These are phyloP conservation scores for Crepidotus variabilis DNA, from an alignment of 768 basidiomycete genomes.

Conservation along the genomic window DNA sequence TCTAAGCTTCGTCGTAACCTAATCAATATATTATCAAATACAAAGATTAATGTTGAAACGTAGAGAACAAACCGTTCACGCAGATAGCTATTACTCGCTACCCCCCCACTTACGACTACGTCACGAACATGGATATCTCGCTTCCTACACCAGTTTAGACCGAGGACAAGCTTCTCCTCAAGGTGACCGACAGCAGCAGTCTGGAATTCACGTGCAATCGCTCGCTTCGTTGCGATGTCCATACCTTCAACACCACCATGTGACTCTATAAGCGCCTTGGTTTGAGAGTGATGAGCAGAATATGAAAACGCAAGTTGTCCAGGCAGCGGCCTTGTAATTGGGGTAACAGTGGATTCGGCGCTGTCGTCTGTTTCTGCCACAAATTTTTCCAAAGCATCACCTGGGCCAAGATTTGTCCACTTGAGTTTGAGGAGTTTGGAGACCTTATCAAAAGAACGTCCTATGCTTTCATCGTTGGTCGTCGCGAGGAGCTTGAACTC, in stretches of 20 bases:
- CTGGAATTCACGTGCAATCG: slow-evolving; percentile 73
- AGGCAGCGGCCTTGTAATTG: slow-evolving; percentile 46
- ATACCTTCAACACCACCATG: slow-evolving; percentile 40
- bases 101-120: slow-evolving; percentile 88
- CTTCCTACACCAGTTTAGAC: slow-evolving; percentile 37
- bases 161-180: slow-evolving; percentile 66
- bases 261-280: slow-evolving; percentile 52
- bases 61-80: slow-evolving; percentile 49
- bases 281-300: slow-evolving; percentile 67
- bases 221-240: slow-evolving; percentile 33
- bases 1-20: slow-evolving; percentile 29
- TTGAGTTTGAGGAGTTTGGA: slow-evolving; percentile 65
- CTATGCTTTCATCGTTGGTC: slow-evolving; percentile 72
- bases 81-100: slow-evolving; percentile 81
- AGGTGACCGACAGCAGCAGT: slow-evolving; percentile 67
- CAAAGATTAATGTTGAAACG: neutral
- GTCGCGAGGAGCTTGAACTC: slow-evolving; percentile 71
- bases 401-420: slow-evolving; percentile 63
- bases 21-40: neutral
- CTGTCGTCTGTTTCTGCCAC: slow-evolving; percentile 36
- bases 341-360: slow-evolving; percentile 26
- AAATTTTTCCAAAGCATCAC: slow-evolving; percentile 78
- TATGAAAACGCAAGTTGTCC: slow-evolving; percentile 73
- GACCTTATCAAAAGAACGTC: slow-evolving; percentile 82
- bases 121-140: slow-evolving; percentile 44